Conservation (phyloP, 179 eudicot species). For the Dionaea muscipula region DNA sequence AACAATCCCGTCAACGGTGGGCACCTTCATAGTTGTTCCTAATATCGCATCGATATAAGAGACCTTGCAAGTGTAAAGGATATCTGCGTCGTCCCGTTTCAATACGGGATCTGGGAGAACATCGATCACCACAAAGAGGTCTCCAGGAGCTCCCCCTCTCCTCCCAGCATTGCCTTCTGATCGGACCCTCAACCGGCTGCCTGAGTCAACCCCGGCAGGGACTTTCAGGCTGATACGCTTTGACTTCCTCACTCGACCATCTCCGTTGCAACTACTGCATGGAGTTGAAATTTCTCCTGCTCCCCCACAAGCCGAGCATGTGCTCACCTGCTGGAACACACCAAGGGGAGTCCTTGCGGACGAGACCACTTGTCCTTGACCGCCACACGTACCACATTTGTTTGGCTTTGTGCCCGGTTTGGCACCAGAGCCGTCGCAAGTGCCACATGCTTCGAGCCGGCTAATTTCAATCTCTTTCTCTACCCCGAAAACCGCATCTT, state of each 20-base stretch:
- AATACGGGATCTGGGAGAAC: constrained; percentile 69
- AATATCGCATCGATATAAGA: constrained; percentile 76
- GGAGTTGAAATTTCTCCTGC: constrained; percentile 65
- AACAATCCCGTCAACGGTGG: constrained; percentile 79
- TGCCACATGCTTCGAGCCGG: constrained; percentile 62
- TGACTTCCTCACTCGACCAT: constrained; percentile 69
- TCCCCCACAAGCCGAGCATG: constrained; percentile 78
- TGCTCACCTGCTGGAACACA: constrained; percentile 79
- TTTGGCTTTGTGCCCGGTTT: constrained; percentile 69
- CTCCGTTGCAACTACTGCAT: constrained; percentile 65
- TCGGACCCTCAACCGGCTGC: constrained; percentile 68
- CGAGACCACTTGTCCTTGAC: constrained; percentile 86
- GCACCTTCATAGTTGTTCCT: constrained; percentile 70
- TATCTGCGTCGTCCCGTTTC: constrained; percentile 75
- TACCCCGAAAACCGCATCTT: constrained; percentile 80
- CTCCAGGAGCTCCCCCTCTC: constrained; percentile 81
- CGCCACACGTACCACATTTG: constrained; percentile 65
- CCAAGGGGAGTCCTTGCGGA: constrained; percentile 89
- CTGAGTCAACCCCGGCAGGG: constrained; percentile 82
- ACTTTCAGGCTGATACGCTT: constrained; percentile 78
- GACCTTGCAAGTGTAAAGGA: constrained; percentile 66
- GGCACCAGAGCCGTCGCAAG: constrained; percentile 85
- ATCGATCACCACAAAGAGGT: constrained; percentile 60
- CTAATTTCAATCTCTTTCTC: constrained; percentile 81
- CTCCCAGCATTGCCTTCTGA: constrained; percentile 78